Conservation (phyloP, 805 yeast genomes). For the Saturnispora hagleri region DNA sequence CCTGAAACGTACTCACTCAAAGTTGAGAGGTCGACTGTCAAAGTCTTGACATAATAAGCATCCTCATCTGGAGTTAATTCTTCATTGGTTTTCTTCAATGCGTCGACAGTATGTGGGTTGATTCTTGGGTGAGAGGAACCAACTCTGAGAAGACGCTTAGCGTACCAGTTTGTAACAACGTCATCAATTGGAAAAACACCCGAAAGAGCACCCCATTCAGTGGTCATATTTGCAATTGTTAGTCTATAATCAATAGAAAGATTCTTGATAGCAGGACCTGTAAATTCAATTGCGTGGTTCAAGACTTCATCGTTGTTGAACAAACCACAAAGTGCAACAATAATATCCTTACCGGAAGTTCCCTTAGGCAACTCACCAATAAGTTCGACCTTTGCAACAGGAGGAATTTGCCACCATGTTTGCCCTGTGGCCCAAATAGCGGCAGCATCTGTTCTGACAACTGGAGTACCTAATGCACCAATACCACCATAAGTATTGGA, state of each 20-base stretch:
- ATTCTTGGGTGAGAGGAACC: slow-evolving; percentile 70
- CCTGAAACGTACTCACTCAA: slow-evolving; percentile 89
- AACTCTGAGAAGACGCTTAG: slow-evolving; percentile 40
- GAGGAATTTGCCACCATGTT: slow-evolving; percentile 99
- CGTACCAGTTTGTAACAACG: slow-evolving; percentile 69
- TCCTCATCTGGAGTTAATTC: slow-evolving; percentile 52
- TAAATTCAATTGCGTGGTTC: slow-evolving; percentile 89
- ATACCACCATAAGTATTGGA: slow-evolving; percentile 97
- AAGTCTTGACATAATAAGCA: slow-evolving; percentile 82
- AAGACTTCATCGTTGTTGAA: slow-evolving; percentile 89
- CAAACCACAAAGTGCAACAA: slow-evolving; percentile 90
- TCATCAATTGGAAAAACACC: slow-evolving; percentile 96
- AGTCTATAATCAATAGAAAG: slow-evolving; percentile 75
- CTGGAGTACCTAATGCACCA: slow-evolving; percentile 93
- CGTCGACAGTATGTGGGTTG: slow-evolving; percentile 48
- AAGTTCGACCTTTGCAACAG: slow-evolving; percentile 90
- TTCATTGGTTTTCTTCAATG: slow-evolving; percentile 31
- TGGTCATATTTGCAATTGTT: slow-evolving; percentile 95
- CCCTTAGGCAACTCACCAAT: slow-evolving; percentile 75
- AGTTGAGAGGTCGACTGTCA: slow-evolving; percentile 69
- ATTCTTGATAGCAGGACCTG: slow-evolving; percentile 66
- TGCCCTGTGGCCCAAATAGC: slow-evolving; percentile 99
- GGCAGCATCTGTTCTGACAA: slow-evolving; percentile 98
- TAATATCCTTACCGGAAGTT: slow-evolving; percentile 93
- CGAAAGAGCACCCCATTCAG: slow-evolving; percentile 97